phyloP scores from a whole-genome alignment of 2,329 filamentous ascomycete species.

The Apiospora rasikravindrae region DNA sequence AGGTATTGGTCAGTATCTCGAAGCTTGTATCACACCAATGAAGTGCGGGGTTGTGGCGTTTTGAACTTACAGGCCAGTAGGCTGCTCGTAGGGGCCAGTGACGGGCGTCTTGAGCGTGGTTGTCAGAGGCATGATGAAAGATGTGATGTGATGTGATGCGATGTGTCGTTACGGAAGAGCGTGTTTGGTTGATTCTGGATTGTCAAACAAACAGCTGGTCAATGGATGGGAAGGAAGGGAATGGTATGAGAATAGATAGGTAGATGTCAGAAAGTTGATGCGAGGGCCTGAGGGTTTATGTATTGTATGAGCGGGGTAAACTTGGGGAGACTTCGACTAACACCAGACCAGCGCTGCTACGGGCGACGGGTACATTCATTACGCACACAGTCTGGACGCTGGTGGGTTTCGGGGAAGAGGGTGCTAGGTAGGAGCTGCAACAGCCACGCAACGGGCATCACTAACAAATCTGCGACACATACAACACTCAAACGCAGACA shows the following conservation, averaged over 20 bases:
- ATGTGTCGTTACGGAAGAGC: neutral
- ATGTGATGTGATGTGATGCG: slow-evolving; percentile 9
- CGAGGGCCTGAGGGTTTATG: slow-evolving; percentile 12
- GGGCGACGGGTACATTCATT: neutral
- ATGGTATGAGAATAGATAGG: neutral
- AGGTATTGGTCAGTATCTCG: neutral
- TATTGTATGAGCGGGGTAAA: slow-evolving; percentile 16
- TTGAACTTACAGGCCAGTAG: slow-evolving; percentile 64
- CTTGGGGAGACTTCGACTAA: neutral
- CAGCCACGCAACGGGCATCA: neutral
- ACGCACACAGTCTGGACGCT: neutral
- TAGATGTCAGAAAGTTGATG: neutral
- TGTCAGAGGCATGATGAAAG: slow-evolving; percentile 52
- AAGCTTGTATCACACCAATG: neutral
- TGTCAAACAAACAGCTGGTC: slow-evolving; percentile 13
- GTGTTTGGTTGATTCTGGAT: neutral
- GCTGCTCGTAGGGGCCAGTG: slow-evolving; percentile 64
- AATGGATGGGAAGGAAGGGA: neutral
- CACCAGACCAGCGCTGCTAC: neutral
- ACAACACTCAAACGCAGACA: neutral
- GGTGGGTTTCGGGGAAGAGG: slow-evolving; percentile 16
- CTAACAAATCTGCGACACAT: neutral
- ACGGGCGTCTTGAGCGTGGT: slow-evolving; percentile 71
- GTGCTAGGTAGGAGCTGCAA: neutral
- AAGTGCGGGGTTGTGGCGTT: neutral